These are phyloP conservation scores for Pharnaceum exiguum DNA, from an alignment of 148 eudicot species.

Conservation along the genomic window DNA sequence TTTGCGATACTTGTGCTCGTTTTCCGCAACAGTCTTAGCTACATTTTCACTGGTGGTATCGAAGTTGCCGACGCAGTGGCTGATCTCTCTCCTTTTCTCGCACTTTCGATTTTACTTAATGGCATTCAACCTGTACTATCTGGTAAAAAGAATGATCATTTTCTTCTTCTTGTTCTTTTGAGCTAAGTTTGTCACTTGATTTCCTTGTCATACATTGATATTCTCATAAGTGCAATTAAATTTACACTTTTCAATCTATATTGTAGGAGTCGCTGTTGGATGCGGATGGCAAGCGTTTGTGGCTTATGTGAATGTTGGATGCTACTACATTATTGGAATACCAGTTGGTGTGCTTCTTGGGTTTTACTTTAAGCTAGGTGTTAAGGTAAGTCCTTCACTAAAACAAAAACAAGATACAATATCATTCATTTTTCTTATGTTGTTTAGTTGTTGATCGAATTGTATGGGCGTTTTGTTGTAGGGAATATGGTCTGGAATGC, in stretches of 20 bases:
- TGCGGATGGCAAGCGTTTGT: constrained; percentile 69
- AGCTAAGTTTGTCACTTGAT: no score
- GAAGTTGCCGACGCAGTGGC: constrained; percentile 48
- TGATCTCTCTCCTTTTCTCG: constrained; percentile 46
- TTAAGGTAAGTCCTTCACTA: constrained; percentile 33
- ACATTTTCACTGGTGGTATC: constrained; percentile 43
- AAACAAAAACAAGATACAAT: no score
- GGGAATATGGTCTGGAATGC: constrained; percentile 92
- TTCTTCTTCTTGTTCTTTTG: no score
- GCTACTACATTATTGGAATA: constrained; percentile 43
- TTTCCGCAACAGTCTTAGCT: constrained; percentile 43
- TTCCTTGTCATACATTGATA: no score
- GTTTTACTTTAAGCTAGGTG: constrained; percentile 49
- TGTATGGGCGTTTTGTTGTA: neutral
- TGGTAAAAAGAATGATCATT: constrained; percentile 30
- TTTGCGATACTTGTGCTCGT: constrained; percentile 30
- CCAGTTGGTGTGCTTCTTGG: constrained; percentile 46
- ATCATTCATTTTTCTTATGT: neutral
- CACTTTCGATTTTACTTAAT: constrained; percentile 39
- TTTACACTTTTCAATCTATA: neutral
- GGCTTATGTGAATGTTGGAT: constrained; percentile 50
- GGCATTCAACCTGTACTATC: constrained; percentile 61
- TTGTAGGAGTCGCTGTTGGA: constrained; percentile 48
- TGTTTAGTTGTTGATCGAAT: neutral
- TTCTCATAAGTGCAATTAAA: no score